Conservation (phyloP, 768 basidiomycete species). For the Rhodotorula babjevae region DNA sequence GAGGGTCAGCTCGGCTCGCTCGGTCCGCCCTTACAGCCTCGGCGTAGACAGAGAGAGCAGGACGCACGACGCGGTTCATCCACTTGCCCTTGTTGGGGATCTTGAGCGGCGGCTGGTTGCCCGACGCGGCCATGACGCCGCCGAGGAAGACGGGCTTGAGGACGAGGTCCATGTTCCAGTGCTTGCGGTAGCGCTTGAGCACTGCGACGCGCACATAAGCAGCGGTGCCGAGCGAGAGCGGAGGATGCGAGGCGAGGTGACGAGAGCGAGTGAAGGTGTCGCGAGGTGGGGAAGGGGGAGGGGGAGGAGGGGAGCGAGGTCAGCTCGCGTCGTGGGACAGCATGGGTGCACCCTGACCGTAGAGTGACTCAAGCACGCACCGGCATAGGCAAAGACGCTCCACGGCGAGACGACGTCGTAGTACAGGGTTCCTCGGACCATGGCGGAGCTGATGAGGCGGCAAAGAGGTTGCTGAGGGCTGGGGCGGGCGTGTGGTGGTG, state of each 20-base stretch:
- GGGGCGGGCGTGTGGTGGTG: neutral
- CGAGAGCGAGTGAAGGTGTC: too few species aligned
- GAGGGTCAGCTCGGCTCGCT: too few species aligned
- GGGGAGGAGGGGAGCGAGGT: too few species aligned
- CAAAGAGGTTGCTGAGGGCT: neutral
- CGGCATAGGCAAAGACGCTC: slow-evolving; percentile 6
- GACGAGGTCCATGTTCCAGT: slow-evolving; percentile 19
- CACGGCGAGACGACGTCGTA: slow-evolving; percentile 25
- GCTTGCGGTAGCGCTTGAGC: slow-evolving; percentile 16
- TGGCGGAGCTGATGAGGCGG: neutral
- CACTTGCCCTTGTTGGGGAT: slow-evolving; percentile 32
- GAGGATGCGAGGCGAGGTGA: neutral
- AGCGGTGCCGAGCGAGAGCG: neutral
- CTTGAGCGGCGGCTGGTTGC: slow-evolving; percentile 30
- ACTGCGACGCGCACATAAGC: neutral
- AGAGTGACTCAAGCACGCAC: too few species aligned
- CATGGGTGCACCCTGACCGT: too few species aligned
- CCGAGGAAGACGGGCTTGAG: slow-evolving; percentile 32
- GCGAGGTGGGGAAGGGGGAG: too few species aligned
- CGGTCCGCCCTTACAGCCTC: too few species aligned
- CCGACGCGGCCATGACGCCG: slow-evolving; percentile 25
- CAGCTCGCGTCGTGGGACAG: too few species aligned
- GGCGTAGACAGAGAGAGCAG: too few species aligned
- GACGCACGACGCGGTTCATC: neutral
- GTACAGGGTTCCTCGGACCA: slow-evolving; percentile 5